Base-by-base conservation (phyloP, 305 asterid species). In the Fraxinus angustifolia region DNA sequence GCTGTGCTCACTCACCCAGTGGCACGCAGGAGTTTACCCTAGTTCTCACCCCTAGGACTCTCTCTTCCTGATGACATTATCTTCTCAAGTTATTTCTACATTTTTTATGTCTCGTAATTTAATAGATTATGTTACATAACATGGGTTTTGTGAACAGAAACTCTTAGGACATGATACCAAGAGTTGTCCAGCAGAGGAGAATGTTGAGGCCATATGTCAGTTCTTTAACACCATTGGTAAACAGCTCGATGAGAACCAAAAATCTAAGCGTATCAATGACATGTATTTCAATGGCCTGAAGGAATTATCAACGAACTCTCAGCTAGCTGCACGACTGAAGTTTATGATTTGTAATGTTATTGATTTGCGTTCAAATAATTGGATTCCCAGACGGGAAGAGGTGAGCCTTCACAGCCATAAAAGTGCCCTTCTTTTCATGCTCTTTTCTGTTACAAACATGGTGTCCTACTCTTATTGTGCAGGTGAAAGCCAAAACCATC, bases 371-470 rank as follows among this genome's bases (percentile, higher is more conserved):
- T 80, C 94, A 79, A 90, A 88, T 86, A 89, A 91, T n/a, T 95
- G 99, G 99, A 86, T 95, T 36, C 98, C 99, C 7, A 88, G 99
- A 73, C 90, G 97, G 40, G 99, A 95, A 85, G 98, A 93, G 97
- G 99, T 95, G 83, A 85, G 71, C 14, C 31, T 23, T 35, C 7
- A 28, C 73, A 72, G 28, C 48, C 48, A 30, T 38, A 1, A 4
- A n/a, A 53, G 26, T 53, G 62, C 68, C 35, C 45, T 70, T 75
- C 2, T 65, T 42, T 42, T 83, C 50, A 12, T n/a, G 0, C 26
- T 45, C 17, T 67, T 30, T 40, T 77, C 28, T 12, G 67, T 17
- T 17, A 72, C 6, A 4, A 31, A 33, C 62, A 33, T 79, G 45
- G 50, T 75, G 84, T 33, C 40, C 35, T 50, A 31, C 71, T 75